A percentile compares a stretch with the other conserved stretches of the same genome.
Conservation (phyloP, 805 yeast genomes). For the Starmerella bacillaris region DNA sequence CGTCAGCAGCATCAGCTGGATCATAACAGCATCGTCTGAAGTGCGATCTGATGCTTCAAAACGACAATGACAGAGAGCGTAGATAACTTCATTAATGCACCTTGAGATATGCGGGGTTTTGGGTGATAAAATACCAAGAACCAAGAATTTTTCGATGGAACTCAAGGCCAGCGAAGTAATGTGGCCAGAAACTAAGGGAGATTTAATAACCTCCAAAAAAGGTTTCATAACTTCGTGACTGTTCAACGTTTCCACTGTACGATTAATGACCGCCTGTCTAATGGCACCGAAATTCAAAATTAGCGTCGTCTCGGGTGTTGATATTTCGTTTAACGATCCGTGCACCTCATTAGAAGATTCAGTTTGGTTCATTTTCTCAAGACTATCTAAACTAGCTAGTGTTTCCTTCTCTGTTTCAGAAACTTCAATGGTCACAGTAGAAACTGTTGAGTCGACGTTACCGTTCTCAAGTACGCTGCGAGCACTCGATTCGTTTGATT, state of each 20-base stretch:
- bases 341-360: not conserved
- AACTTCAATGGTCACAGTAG: not conserved
- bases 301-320: constrained; percentile 38
- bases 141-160: constrained; percentile 55
- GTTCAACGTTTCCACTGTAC: constrained; percentile 40
- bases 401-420: not conserved
- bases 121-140: constrained; percentile 44
- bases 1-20: constrained; percentile 62
- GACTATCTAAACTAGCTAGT: too few relatives aligned
- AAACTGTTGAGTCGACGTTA: not conserved
- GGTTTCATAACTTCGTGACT: constrained; percentile 67
- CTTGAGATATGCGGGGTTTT: constrained; percentile 37
- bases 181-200: constrained; percentile 69
- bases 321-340: constrained; percentile 1
- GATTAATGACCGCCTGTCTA: constrained; percentile 44
- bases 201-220: constrained; percentile 62
- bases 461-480: too few relatives aligned
- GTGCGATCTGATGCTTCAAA: constrained; percentile 89
- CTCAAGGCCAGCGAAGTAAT: constrained; percentile 68
- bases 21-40: constrained; percentile 76
- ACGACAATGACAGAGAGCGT: constrained; percentile 77
- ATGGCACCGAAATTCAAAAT: constrained; percentile 65
- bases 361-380: too few relatives aligned
- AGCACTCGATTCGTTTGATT: not conserved
- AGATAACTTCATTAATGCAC: constrained; percentile 46